A percentile compares a stretch with the other conserved stretches of the same genome.
Conservation (phyloP, 208 protist genomes). For the Leptomonas seymouri region DNA sequence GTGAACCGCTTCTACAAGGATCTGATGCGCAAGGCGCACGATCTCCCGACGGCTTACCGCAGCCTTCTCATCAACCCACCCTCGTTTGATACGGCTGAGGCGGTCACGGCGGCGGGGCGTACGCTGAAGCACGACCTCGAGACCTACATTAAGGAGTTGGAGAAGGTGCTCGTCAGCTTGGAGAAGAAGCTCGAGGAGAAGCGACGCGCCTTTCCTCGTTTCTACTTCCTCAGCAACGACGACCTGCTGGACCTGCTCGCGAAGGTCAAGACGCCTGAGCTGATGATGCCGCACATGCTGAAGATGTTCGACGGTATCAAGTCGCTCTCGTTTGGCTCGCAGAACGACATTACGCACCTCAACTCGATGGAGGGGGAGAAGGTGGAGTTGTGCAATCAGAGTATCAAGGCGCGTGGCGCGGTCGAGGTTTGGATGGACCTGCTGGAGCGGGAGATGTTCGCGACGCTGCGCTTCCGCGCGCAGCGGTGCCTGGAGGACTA, state of each 20-base stretch:
- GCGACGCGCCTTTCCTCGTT: constrained; percentile 95
- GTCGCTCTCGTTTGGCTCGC: constrained; percentile 71
- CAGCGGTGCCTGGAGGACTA: constrained; percentile 91
- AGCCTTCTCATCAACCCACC: constrained; percentile 89
- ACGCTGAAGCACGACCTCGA: constrained; percentile 87
- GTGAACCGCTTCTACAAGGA: constrained; percentile 96
- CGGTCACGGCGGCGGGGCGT: constrained; percentile 35
- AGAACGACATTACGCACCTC: constrained; percentile 92
- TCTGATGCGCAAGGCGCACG: constrained; percentile 94
- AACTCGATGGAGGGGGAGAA: constrained; percentile 92
- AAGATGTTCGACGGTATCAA: constrained; percentile 98
- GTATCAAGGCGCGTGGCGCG: constrained; percentile 94
- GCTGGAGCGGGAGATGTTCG: constrained; percentile 95
- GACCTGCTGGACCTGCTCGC: constrained; percentile 98
- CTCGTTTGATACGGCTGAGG: constrained; percentile 62
- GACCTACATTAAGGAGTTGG: constrained; percentile 92
- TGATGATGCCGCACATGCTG: constrained; percentile 97
- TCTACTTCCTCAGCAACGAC: constrained; percentile 97
- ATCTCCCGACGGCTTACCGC: constrained; percentile 90
- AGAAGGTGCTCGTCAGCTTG: constrained; percentile 94
- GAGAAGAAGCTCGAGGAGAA: constrained; percentile 97
- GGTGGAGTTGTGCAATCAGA: constrained; percentile 92
- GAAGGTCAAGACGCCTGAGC: constrained; percentile 96
- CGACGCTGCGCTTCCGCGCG: constrained; percentile 86
- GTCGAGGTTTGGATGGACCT: constrained; percentile 97